Evolutionary conservation across 306 rosid genomes (phyloP), one percentile per base, ranked within the genome.

Genomic region (Cucurbita ficifolia): DNA sequence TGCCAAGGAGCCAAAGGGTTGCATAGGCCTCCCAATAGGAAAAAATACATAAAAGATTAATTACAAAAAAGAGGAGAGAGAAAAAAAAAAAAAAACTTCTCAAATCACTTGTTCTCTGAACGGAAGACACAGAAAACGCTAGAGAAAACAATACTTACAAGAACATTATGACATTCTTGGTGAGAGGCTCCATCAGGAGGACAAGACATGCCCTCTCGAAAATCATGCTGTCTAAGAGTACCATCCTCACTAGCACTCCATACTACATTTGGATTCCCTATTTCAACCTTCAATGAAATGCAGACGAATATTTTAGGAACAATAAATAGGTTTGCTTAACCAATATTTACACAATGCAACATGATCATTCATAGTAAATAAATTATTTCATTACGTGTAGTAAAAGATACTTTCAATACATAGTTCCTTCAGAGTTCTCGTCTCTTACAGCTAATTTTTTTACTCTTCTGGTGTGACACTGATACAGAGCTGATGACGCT

Each of bases 241-340:
- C 99, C 99, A 85, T 95, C 99, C 82, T 95, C 99, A 83, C 99
- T 95, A 48, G 99, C 97, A 85, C 99, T 95, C 99, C 99, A 95
- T 80, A 95, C 89, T 77, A 95, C 91, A 78, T 91, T 88, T 78
- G 97, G 99, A 77, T 95, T 95, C 75, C 99, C 99, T 69, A 80
- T 82, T 86, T 95, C 97, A 84, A 91, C 97, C 99, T 91, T 83
- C 63, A 78, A 82, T 14, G 74, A 75, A 57, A 56, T 59, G 65
- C 46, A 76, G 70, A 72, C 9, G 56, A 58, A 58, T 78, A 75
- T 63, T 70, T 22, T 29, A 58, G 40, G 69, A 35, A 60, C 50
- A 13, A 36, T 12, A 61, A 22, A 69, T 18, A 69, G 35, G 38
- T 14, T 58, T 16, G 13, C 33, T 33, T 4, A 70, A 70, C 74